A percentile compares a stretch with the other conserved stretches of the same genome.
Conservation (phyloP, 2,329 filamentous ascomycete species). For the Aspergillus sp. region DNA sequence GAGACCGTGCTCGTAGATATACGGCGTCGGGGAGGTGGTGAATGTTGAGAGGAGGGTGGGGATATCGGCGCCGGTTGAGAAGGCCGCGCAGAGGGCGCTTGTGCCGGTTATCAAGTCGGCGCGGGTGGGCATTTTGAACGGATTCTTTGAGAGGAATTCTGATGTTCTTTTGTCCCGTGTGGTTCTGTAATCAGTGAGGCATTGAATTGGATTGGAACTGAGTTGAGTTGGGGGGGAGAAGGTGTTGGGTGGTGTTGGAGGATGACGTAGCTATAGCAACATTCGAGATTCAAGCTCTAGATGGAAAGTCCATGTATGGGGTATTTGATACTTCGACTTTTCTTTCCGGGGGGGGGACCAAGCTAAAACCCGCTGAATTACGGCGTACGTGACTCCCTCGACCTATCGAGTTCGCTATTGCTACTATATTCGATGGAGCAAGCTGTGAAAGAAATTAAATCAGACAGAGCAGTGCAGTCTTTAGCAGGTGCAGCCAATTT, state of each 20-base stretch:
- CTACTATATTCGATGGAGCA: background rate
- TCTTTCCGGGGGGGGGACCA: background rate
- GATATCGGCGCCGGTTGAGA: slow-evolving; percentile 26
- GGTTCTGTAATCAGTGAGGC: background rate
- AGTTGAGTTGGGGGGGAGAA: background rate
- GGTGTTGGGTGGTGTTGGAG: background rate
- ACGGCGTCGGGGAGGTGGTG: slow-evolving; percentile 26
- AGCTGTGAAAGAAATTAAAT: background rate
- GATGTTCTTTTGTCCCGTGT: background rate
- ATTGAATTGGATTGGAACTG: background rate
- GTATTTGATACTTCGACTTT: background rate
- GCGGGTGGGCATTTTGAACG: slow-evolving; percentile 22
- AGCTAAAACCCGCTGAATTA: background rate
- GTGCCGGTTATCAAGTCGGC: slow-evolving; percentile 15
- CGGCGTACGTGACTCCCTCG: background rate
- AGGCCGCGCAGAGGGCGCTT: slow-evolving; percentile 30
- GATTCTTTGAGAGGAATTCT: slow-evolving; percentile 7
- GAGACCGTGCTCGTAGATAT: slow-evolving; percentile 42
- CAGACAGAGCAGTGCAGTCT: background rate
- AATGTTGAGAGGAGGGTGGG: slow-evolving; percentile 34
- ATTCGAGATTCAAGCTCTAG: background rate
- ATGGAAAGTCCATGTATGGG: background rate
- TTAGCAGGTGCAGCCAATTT: background rate
- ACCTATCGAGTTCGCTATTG: background rate
- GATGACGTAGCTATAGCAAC: slow-evolving; percentile 8